phyloP scores from a whole-genome alignment of 768 basidiomycete genomes.

The Psilocybe azurescens region DNA sequence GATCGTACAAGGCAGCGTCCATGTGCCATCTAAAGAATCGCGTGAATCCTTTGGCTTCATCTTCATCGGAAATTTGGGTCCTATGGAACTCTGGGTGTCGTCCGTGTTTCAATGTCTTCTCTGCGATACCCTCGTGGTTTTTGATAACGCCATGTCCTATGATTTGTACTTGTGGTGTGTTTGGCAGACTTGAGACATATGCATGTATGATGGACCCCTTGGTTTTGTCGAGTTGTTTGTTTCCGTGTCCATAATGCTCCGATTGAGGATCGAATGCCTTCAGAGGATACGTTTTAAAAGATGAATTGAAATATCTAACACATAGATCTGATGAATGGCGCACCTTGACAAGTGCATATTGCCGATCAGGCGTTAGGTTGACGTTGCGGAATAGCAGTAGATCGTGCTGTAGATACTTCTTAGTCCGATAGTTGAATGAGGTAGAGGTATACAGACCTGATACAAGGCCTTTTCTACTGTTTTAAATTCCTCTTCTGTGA shows the following conservation, averaged over 20 bases:
- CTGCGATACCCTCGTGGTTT: constrained; percentile 79
- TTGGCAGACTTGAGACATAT: constrained; percentile 86
- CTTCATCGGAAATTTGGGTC: constrained; percentile 70
- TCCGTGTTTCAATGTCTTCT: constrained; percentile 85
- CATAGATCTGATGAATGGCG: not conserved
- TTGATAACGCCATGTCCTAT: constrained; percentile 87
- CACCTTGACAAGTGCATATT: constrained; percentile 84
- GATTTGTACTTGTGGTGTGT: constrained; percentile 86
- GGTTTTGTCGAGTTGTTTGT: constrained; percentile 77
- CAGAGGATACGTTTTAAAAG: not conserved
- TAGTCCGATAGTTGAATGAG: not conserved
- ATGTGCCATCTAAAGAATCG: constrained; percentile 93
- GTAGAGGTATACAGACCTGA: constrained; percentile 52
- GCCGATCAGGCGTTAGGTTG: constrained; percentile 76
- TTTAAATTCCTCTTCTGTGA: constrained; percentile 62
- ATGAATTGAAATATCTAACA: not conserved
- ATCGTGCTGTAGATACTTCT: constrained; percentile 52
- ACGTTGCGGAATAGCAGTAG: constrained; percentile 76
- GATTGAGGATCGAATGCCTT: constrained; percentile 73
- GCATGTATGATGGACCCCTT: constrained; percentile 75
- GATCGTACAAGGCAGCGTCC: constrained; percentile 81
- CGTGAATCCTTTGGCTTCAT: constrained; percentile 72
- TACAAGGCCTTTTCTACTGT: constrained; percentile 75
- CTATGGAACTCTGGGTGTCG: constrained; percentile 88
- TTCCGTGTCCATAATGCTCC: constrained; percentile 80